Conservation (phyloP, 1,284 basidiomycete genomes). For the Irpex lacteus region DNA sequence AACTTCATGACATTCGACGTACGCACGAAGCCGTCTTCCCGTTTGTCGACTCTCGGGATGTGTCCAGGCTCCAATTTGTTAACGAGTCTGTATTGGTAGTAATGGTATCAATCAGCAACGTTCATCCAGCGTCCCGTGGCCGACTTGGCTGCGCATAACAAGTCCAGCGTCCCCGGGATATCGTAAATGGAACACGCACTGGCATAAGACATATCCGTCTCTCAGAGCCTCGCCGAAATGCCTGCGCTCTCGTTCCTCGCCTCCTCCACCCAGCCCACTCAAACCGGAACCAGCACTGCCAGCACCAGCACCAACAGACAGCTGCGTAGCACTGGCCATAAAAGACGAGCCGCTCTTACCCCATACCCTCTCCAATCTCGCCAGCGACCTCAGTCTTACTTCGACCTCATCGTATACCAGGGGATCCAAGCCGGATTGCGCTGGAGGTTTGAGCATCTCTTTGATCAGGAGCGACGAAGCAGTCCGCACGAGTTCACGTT, state of each 20-base stretch:
- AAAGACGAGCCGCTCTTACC: slow-evolving; percentile 43
- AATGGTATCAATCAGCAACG: background rate
- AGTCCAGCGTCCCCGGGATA: background rate
- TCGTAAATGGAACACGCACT: slow-evolving; percentile 50
- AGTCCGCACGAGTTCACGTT: slow-evolving; percentile 60
- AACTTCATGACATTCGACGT: slow-evolving; percentile 73
- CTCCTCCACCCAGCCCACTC: slow-evolving; percentile 43
- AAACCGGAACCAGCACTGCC: slow-evolving; percentile 20
- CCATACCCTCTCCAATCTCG: slow-evolving; percentile 72
- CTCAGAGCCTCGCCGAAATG: slow-evolving; percentile 71
- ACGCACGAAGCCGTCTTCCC: slow-evolving; percentile 65
- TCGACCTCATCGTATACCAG: slow-evolving; percentile 75
- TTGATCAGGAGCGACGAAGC: slow-evolving; percentile 62
- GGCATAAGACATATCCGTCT: slow-evolving; percentile 86
- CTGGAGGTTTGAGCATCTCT: slow-evolving; percentile 57
- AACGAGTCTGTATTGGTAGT: slow-evolving; percentile 49
- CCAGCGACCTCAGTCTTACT: slow-evolving; percentile 55
- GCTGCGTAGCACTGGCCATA: slow-evolving; percentile 42
- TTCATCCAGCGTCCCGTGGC: background rate
- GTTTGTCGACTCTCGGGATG: slow-evolving; percentile 60
- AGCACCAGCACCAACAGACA: slow-evolving; percentile 20
- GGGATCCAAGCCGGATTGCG: slow-evolving; percentile 43
- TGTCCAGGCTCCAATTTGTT: slow-evolving; percentile 67
- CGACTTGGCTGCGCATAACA: slow-evolving; percentile 7
- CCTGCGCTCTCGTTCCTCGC: slow-evolving; percentile 72